Base-by-base conservation (phyloP, 2,329 filamentous ascomycete genomes). In the Metarhizium robertsii region DNA sequence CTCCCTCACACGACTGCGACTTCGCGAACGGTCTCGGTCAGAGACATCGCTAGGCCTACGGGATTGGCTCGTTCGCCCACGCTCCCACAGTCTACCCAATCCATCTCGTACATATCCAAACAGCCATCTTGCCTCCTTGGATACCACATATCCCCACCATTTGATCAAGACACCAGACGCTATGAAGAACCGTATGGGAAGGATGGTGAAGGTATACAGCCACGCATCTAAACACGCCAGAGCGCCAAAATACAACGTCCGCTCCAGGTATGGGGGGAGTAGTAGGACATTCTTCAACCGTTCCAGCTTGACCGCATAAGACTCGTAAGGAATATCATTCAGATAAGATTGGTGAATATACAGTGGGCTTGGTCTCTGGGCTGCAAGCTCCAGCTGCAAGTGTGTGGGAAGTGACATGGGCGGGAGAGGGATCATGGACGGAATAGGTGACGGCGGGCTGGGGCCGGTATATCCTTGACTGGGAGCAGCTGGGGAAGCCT, bases 161-260 rank as follows among this genome's bases (percentile, higher is more conserved):
- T 82, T 80, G 10, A 84, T 69, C 30, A 99, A 73, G 2, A 97
- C 84, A 20, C 83, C 83, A 0, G 92, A 64, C 1, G 94, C 92
- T 57, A 92, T 87, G 54, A 88, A 69, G 63, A 99, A 97, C 2
- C 94, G 83, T 57, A 99, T 79, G 0, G 94, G 94, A 0, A 99
- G 75, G 48, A 99, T 96, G 0, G 94, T 99, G 64, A 99, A 95
- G 0, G 90, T 95, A 72, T 96, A 94, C 1, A 99, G 80, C 91
- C 92, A 99, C 1, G 92, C 88, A 68, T 99, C 94, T 6, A 99
- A 77, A 71, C 94, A 99, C 6, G 92, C 92, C 38, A 97, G 72
- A 0, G 89, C 86, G 6, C 94, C 94, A 71, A 99, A 97, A 57
- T 85, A 84, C 6, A 99, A 79, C 0, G 92, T 87, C 49, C 87